These are phyloP conservation scores for Suhomyces emberorum DNA, from an alignment of 805 yeast species.

Conservation along the genomic window DNA sequence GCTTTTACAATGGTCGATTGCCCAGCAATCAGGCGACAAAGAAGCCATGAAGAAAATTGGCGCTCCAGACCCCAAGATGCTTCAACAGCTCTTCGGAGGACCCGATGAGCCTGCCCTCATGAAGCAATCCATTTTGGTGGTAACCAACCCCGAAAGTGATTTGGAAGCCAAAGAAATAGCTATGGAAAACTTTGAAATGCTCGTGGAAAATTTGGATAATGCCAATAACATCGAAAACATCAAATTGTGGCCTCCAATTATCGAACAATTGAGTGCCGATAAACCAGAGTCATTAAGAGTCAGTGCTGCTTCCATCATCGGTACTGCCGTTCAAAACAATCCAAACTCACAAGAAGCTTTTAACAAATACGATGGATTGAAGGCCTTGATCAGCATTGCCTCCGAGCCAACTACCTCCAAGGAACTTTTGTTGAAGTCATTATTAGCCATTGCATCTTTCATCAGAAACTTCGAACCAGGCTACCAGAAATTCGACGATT, in stretches of 20 bases:
- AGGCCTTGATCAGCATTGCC: constrained; percentile 44
- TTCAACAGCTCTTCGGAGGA: constrained; percentile 72
- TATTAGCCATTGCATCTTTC: constrained; percentile 74
- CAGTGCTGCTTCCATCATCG: constrained; percentile 70
- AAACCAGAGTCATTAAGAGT: constrained; percentile 42
- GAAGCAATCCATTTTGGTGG: constrained; percentile 69
- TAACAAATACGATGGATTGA: constrained; percentile 48
- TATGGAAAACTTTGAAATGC: constrained; percentile 88
- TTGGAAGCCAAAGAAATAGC: constrained; percentile 69
- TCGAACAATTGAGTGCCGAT: constrained; percentile 48
- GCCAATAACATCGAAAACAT: constrained; percentile 87
- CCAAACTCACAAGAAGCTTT: constrained; percentile 69
- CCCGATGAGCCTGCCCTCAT: constrained; percentile 88
- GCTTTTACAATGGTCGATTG: constrained; percentile 86
- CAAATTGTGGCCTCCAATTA: constrained; percentile 73
- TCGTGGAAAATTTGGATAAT: constrained; percentile 89
- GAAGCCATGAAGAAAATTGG: constrained; percentile 64
- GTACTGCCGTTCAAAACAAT: constrained; percentile 93
- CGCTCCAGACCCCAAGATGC: constrained; percentile 71
- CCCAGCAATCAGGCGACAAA: constrained; percentile 69
- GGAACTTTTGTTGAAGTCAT: constrained; percentile 54
- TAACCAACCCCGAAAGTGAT: constrained; percentile 54
- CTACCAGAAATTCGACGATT: constrained; percentile 50
- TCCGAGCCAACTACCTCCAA: constrained; percentile 16
- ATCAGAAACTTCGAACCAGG: constrained; percentile 65